Evolutionary conservation across 345 rosid genomes (phyloP).

Genomic region (Eucalyptus tenuipes): DNA sequence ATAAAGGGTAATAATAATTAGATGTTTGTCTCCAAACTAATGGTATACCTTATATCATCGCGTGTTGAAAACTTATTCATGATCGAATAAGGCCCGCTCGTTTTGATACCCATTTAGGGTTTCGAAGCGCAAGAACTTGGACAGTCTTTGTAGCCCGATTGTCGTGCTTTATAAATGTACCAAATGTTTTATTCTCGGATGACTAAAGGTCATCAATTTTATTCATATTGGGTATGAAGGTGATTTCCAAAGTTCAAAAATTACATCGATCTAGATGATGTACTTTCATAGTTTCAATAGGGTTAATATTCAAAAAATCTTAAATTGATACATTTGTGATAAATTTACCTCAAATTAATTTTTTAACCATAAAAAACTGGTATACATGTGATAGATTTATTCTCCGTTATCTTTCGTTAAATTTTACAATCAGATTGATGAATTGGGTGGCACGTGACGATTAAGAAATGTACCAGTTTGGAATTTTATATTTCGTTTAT

Average conservation of each 20-base stretch:
- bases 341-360: no score
- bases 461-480: no score
- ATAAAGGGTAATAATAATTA: neutral
- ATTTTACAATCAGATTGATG: no score
- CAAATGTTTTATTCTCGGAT: no score
- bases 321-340: no score
- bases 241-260: neutral
- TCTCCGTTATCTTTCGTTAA: accelerated
- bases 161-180: neutral
- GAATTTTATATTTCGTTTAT: no score
- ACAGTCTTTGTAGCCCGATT: neutral
- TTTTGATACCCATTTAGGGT: neutral
- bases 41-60: neutral
- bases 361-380: accelerated
- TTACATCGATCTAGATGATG: neutral
- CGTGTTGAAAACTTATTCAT: accelerated
- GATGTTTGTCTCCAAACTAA: neutral
- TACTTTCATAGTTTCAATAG: neutral
- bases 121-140: accelerated
- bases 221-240: neutral
- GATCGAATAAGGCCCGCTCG: no score
- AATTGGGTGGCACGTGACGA: accelerated
- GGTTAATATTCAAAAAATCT: neutral
- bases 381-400: no score
- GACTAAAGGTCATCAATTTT: neutral